phyloP scores from a whole-genome alignment of 192 early-diverging fungal genomes.

The Allomyces macrogynus region DNA sequence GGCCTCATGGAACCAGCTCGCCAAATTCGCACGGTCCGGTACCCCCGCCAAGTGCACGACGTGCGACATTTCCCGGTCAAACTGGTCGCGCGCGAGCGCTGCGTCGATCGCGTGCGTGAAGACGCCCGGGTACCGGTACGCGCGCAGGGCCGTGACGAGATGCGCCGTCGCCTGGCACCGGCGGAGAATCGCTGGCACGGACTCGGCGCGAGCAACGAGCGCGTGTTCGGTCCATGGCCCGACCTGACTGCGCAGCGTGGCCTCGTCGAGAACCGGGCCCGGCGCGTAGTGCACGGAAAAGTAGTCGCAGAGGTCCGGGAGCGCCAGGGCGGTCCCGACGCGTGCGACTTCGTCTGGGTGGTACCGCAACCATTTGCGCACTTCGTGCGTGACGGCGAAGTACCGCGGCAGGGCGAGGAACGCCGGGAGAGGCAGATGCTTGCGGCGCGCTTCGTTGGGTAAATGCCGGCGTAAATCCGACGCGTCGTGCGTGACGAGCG shows the following conservation, averaged over 20 bases:
- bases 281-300: constrained; percentile 18
- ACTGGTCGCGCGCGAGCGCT: constrained; percentile 34
- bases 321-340: constrained; percentile 21
- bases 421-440: constrained; percentile 29
- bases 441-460: constrained; percentile 39
- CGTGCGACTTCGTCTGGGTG: constrained; percentile 27
- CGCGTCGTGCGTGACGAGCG: constrained; percentile 52
- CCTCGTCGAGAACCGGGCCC: constrained; percentile 5
- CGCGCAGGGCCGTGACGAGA: constrained; percentile 26
- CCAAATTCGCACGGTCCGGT: constrained; percentile 21
- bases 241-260: too few species aligned
- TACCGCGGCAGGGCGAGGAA: constrained; percentile 36
- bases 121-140: constrained; percentile 28
- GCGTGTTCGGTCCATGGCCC: too few species aligned
- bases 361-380: constrained; percentile 35
- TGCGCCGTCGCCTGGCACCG: constrained; percentile 38
- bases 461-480: constrained; percentile 50
- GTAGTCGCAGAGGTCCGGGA: constrained; percentile 28
- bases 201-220: neutral
- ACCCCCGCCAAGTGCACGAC: constrained; percentile 42
- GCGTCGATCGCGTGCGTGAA: constrained; percentile 42
- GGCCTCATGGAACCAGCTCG: too few species aligned
- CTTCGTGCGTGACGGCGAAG: constrained; percentile 49
- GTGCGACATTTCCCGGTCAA: constrained; percentile 37
- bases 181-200: constrained; percentile 3